Conservation (phyloP, 306 rosid species). For the Rosa chinensis region DNA sequence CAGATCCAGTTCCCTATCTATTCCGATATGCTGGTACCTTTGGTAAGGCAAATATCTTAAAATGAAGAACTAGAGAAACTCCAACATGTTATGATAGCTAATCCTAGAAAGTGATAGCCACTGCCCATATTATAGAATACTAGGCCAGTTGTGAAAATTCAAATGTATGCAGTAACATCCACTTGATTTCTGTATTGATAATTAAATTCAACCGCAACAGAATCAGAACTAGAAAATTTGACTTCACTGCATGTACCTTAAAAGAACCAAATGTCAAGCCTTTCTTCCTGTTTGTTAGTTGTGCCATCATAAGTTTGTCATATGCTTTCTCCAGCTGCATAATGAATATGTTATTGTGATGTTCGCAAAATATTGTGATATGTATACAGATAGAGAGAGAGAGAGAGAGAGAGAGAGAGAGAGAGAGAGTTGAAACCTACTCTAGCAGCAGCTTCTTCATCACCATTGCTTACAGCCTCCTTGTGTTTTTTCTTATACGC, state of each 20-base stretch:
- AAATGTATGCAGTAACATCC: not conserved
- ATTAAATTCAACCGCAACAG: not conserved
- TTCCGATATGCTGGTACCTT: not conserved
- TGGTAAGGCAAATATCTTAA: not conserved
- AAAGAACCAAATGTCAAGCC: slow-evolving; percentile 86
- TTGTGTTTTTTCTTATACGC: slow-evolving; percentile 57
- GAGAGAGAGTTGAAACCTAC: slow-evolving; percentile 40
- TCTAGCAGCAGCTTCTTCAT: slow-evolving; percentile 72
- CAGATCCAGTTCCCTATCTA: not conserved
- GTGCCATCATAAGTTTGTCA: slow-evolving; percentile 97
- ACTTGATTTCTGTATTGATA: not conserved
- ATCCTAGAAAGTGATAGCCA: not conserved
- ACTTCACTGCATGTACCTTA: slow-evolving; percentile 50
- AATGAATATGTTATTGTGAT: not conserved
- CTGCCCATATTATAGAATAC: not conserved
- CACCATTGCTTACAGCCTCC: slow-evolving; percentile 80
- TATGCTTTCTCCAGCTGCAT: slow-evolving; percentile 87
- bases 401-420: too few species aligned
- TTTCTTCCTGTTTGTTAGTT: slow-evolving; percentile 81
- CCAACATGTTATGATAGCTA: not conserved
- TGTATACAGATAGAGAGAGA: not conserved
- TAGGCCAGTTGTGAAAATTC: not conserved
- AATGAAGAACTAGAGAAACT: not conserved
- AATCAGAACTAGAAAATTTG: not conserved
- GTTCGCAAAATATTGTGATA: not conserved